Percentiles rank a stretch among this genome's conserved stretches.
These are phyloP conservation scores for Pseudocercospora musae DNA, from an alignment of 2,329 filamentous ascomycete species.

Conservation along the genomic window DNA sequence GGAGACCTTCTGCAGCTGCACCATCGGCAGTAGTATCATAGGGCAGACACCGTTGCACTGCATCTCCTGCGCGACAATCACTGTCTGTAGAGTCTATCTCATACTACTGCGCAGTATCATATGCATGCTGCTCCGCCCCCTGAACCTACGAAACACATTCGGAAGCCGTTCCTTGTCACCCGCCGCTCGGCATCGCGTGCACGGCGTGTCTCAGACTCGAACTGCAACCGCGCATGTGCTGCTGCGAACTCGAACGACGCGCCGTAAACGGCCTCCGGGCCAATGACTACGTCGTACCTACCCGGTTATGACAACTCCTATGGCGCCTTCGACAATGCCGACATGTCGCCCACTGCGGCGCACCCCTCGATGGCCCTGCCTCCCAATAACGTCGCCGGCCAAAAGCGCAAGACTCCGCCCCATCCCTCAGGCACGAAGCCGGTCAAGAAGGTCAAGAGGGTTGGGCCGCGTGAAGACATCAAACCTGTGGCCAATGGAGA, in stretches of 20 bases:
- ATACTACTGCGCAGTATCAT: too few species aligned
- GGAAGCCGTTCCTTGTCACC: not conserved
- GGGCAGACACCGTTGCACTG: too few species aligned
- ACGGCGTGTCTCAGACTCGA: conserved; percentile 1
- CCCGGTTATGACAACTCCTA: conserved; percentile 71
- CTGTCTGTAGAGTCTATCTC: not conserved
- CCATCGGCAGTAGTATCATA: not conserved
- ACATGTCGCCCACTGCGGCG: conserved; percentile 17
- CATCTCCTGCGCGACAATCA: not conserved
- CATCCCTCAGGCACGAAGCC: conserved; percentile 26
- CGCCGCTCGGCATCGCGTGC: not conserved
- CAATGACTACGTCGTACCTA: conserved; percentile 66
- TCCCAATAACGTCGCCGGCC: conserved; percentile 10
- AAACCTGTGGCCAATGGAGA: conserved; percentile 30
- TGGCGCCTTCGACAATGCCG: conserved; percentile 18
- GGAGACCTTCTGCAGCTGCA: not conserved
- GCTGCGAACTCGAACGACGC: conserved; percentile 2
- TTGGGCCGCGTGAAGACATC: conserved; percentile 28
- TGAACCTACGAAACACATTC: not conserved
- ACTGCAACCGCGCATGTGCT: conserved; percentile 3
- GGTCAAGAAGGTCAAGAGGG: conserved; percentile 33
- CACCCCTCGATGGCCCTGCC: conserved; percentile 12
- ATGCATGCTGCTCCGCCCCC: not conserved
- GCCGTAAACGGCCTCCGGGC: conserved; percentile 15
- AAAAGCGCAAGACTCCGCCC: conserved; percentile 30